These are phyloP conservation scores for Paracoccidioides lutzii DNA, from an alignment of 2,329 filamentous ascomycete species.

Conservation along the genomic window DNA sequence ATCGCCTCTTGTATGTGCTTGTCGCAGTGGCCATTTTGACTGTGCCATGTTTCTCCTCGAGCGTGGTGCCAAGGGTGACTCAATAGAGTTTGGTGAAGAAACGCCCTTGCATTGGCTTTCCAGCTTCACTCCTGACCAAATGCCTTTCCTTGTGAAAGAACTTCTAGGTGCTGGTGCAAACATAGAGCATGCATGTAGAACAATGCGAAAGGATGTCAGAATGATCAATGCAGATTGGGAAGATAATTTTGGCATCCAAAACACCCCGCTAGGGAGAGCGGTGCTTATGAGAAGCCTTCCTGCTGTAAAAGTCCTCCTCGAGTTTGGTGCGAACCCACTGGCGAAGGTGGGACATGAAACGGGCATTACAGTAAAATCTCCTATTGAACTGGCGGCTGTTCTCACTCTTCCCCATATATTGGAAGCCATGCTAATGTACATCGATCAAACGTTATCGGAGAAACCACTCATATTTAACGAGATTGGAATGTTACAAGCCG, in stretches of 20 bases:
- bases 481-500: not conserved
- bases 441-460: not conserved
- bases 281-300: slow-evolving; percentile 1
- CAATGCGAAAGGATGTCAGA: slow-evolving; percentile 1
- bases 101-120: not conserved
- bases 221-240: slow-evolving; percentile 3
- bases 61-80: not conserved
- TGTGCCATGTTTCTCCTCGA: slow-evolving; percentile 1
- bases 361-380: not conserved
- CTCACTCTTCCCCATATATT: slow-evolving; percentile 1
- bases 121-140: not conserved
- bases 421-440: not conserved
- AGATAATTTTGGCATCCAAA: slow-evolving; percentile 1
- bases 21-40: not conserved
- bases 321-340: not conserved
- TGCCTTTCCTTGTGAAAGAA: not conserved
- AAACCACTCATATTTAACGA: not conserved
- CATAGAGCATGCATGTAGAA: not conserved
- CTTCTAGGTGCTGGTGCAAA: not conserved
- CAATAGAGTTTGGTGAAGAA: slow-evolving; percentile 1
- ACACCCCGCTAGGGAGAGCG: not conserved
- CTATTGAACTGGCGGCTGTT: not conserved
- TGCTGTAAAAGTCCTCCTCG: slow-evolving; percentile 1
- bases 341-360: not conserved
- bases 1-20: slow-evolving; percentile 1